Conservation (phyloP, 768 basidiomycete species). For the Tulasnella sp. region DNA sequence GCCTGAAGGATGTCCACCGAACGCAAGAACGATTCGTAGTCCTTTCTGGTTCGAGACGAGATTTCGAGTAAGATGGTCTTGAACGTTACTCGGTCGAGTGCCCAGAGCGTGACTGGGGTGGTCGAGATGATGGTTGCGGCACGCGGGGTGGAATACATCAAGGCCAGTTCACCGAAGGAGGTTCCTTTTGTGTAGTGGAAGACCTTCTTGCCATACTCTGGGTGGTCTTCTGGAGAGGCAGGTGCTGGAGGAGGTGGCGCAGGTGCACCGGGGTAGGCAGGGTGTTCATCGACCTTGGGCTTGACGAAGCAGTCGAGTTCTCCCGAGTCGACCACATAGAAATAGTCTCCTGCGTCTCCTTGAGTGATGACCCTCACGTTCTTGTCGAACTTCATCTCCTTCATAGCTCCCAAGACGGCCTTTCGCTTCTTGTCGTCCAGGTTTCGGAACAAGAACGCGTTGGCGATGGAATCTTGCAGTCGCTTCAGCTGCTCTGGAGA, state of each 20-base stretch:
- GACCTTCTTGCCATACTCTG: conserved; percentile 69
- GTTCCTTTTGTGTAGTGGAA: conserved; percentile 72
- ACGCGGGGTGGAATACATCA: conserved; percentile 97
- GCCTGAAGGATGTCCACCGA: conserved; percentile 80
- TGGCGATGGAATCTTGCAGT: conserved; percentile 75
- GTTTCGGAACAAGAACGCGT: conserved; percentile 91
- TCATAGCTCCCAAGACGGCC: conserved; percentile 92
- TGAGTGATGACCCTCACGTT: conserved; percentile 92
- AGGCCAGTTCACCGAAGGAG: conserved; percentile 90
- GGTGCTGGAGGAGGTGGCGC: conserved; percentile 42
- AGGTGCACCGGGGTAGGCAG: conserved; percentile 21
- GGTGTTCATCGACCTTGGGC: conserved; percentile 15
- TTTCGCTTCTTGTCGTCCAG: conserved; percentile 93
- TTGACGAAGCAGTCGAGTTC: conserved; percentile 63
- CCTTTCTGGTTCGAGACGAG: conserved; percentile 78
- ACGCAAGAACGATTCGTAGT: conserved; percentile 95
- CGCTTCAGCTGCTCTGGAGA: conserved; percentile 71
- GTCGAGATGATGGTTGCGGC: conserved; percentile 87
- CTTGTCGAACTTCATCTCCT: conserved; percentile 57
- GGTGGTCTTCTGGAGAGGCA: conserved; percentile 54
- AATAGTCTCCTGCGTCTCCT: conserved; percentile 93
- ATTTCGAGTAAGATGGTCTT: conserved; percentile 93
- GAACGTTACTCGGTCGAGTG: conserved; percentile 95
- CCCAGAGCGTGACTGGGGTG: conserved; percentile 79
- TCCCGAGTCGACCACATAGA: conserved; percentile 93